Conservation (phyloP, 106 monocot genomes). For the Narthecium ossifragum region DNA sequence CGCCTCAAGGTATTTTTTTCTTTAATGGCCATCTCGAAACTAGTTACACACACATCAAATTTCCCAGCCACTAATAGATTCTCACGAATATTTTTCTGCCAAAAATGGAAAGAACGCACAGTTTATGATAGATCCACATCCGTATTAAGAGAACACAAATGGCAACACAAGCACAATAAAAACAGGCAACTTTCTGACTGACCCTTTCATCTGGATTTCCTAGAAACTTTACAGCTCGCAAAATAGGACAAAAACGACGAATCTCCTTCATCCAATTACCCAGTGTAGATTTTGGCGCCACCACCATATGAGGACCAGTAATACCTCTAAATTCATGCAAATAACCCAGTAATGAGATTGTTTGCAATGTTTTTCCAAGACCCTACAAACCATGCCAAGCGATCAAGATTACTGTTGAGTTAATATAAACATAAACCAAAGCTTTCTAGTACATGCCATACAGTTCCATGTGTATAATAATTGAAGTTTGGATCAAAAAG, state of each 20-base stretch:
- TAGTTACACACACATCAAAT: constrained; percentile 94
- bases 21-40: constrained; percentile 96
- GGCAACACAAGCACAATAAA: neutral
- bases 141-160: neutral
- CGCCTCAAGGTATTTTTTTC: constrained; percentile 75
- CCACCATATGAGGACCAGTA: constrained; percentile 93
- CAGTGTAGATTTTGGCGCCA: constrained; percentile 92
- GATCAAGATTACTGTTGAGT: too few relatives aligned
- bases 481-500: too few relatives aligned
- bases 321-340: constrained; percentile 84
- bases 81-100: constrained; percentile 84
- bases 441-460: too few relatives aligned
- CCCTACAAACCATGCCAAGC: constrained; percentile 41
- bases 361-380: constrained; percentile 97
- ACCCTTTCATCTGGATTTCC: constrained; percentile 97
- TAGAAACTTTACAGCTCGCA: constrained; percentile 81
- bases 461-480: too few relatives aligned
- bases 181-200: neutral
- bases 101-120: neutral
- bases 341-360: constrained; percentile 84
- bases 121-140: neutral
- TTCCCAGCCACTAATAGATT: constrained; percentile 80
- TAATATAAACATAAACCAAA: too few relatives aligned
- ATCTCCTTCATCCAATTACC: constrained; percentile 98
- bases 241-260: constrained; percentile 79